A percentile compares a stretch with the other conserved stretches of the same genome.
phyloP scores from a whole-genome alignment of 176 grass and related monocot genomes.

The Puccinellia tenuiflora region DNA sequence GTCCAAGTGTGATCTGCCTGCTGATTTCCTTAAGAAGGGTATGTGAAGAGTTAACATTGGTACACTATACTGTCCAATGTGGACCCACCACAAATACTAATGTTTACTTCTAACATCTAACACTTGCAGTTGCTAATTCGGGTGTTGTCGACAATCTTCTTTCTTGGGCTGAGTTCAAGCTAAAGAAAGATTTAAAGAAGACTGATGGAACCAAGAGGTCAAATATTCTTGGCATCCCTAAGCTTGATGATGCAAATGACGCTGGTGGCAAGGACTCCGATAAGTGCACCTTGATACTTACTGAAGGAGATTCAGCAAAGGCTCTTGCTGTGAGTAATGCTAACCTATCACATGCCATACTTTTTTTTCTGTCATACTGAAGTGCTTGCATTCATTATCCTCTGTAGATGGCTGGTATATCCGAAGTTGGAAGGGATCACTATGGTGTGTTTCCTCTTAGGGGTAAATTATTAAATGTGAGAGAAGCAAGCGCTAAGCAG shows the following conservation, averaged over 20 bases:
- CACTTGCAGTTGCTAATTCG: conserved; percentile 56
- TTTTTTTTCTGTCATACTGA: neutral
- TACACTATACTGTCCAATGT: neutral
- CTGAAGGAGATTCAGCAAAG: conserved; percentile 97
- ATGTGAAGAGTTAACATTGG: neutral
- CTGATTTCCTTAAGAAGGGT: conserved; percentile 69
- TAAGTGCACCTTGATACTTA: conserved; percentile 80
- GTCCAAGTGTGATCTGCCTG: conserved; percentile 65
- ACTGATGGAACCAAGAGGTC: conserved; percentile 77
- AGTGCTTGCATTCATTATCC: neutral
- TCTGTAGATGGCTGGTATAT: conserved; percentile 77
- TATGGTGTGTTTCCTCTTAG: conserved; percentile 93
- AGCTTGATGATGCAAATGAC: conserved; percentile 94
- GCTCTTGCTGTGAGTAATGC: conserved; percentile 69
- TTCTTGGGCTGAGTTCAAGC: conserved; percentile 85
- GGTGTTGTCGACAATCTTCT: conserved; percentile 59
- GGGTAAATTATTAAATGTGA: conserved; percentile 84
- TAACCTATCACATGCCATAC: neutral
- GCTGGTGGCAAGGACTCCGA: conserved; percentile 75
- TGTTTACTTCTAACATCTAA: conserved; percentile 8
- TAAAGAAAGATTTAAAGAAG: conserved; percentile 87
- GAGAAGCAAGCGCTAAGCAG: conserved; percentile 82
- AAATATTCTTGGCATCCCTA: conserved; percentile 64
- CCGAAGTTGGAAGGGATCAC: conserved; percentile 59
- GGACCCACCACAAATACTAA: neutral